These are phyloP conservation scores for Durotheca rogersii DNA, from an alignment of 495 filamentous ascomycete genomes.

Conservation along the genomic window DNA sequence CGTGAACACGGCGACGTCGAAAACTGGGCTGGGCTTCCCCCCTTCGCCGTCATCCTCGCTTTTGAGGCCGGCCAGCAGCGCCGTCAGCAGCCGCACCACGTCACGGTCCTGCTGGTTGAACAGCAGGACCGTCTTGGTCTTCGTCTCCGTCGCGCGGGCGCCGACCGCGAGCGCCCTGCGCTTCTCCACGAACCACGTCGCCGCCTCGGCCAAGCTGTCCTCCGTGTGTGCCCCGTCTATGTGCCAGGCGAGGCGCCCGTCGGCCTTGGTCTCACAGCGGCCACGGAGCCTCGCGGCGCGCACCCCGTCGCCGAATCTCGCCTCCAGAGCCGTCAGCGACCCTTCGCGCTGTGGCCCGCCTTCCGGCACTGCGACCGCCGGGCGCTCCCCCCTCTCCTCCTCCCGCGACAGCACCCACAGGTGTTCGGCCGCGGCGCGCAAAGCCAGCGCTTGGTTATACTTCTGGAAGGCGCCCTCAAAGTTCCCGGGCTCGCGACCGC, in stretches of 20 bases:
- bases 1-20: constrained; percentile 44
- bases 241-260: constrained; percentile 66
- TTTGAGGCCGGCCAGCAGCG: constrained; percentile 41
- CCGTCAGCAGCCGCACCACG: constrained; percentile 56
- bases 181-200: constrained; percentile 66
- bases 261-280: constrained; percentile 68
- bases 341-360: too few relatives aligned
- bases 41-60: background rate
- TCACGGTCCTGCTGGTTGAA: constrained; percentile 96
- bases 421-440: constrained; percentile 43
- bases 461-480: constrained; percentile 48
- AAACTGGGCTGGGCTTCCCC: too few relatives aligned
- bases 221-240: constrained; percentile 90
- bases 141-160: too few relatives aligned
- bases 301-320: constrained; percentile 65
- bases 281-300: constrained; percentile 66
- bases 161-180: too few relatives aligned
- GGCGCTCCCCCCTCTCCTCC: too few relatives aligned
- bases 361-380: background rate
- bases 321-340: constrained; percentile 32
- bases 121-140: constrained; percentile 56
- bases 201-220: constrained; percentile 72
- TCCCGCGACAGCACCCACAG: constrained; percentile 34
- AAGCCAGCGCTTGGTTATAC: constrained; percentile 48
- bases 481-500: constrained; percentile 11